Evolutionary conservation across 2,329 filamentous ascomycete species (phyloP), one percentile per base, ranked within the genome.

Genomic region (Exophiala alcalophila): DNA sequence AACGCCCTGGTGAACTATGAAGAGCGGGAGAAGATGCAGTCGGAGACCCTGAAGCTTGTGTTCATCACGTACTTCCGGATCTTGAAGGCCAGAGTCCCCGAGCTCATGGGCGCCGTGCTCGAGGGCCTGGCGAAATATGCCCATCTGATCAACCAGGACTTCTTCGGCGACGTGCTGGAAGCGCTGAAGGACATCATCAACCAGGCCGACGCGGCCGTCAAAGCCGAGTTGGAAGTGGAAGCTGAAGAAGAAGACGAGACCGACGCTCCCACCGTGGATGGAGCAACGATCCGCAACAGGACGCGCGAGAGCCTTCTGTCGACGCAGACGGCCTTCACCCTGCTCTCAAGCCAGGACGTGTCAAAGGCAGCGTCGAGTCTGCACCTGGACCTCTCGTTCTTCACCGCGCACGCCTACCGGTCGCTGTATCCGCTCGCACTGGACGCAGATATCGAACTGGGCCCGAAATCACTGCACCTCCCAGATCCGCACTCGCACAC

Each of bases 91-190:
- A 81, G 89, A 18, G 76, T 80, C 16, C 83, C 87, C 10, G 80
- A 84, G 54, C 78, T 98, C 12, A 97, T 96, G 87, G 92, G 92
- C n/a, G 90, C 91, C 10, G 90, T 96, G 0, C 77, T 98, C 4
- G 92, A 97, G 69, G 92, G 92, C 19, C 71, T 98, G 15, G 90
- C 91, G 36, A 89, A 89, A 61, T 98, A 94, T 61, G 83, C 90
- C 3, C 92, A 96, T 62, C 76, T 98, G 47, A 98, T 98, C 74
- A 98, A 98, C 69, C 89, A 98, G 61, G 88, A 98, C 62, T 97
- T 98, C 72, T 98, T 98, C 58, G 92, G 91, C 19, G 92, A 98
- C 61, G 75, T 98, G 20, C 78, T 98, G 8, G 92, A 97, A 66
- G 91, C 89, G 0, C 73, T 98, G 26, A 94, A 94, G 64, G 92